Conservation (phyloP, 2,329 filamentous ascomycete species). For the Pseudocercospora musae region DNA sequence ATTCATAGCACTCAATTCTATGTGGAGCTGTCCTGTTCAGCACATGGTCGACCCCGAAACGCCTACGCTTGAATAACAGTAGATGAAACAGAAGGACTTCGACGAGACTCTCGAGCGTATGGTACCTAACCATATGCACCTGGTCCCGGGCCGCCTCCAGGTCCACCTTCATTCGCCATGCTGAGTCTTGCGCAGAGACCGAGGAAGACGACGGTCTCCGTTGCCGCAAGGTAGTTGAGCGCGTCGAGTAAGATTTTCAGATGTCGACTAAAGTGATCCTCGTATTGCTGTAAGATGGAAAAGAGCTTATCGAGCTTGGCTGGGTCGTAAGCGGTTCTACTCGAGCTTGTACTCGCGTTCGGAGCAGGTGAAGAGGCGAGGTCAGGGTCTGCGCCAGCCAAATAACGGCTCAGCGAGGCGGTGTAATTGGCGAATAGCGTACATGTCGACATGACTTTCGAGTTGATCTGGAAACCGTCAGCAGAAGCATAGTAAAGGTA, state of each 20-base stretch:
- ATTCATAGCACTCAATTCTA: background rate
- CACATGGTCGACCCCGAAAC: conserved; percentile 2
- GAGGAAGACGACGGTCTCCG: conserved; percentile 90
- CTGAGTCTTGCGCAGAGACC: conserved; percentile 81
- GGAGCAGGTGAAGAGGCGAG: conserved; percentile 50
- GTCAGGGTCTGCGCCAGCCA: conserved; percentile 80
- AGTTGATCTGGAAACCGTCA: conserved; percentile 69
- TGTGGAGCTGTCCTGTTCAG: background rate
- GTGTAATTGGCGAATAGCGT: conserved; percentile 91
- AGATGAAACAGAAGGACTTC: background rate
- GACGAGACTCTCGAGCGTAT: background rate
- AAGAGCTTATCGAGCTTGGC: conserved; percentile 70
- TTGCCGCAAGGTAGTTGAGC: conserved; percentile 94
- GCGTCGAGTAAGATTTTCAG: conserved; percentile 91
- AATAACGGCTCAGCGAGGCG: conserved; percentile 76
- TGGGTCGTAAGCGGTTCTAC: conserved; percentile 45
- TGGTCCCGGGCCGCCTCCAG: conserved; percentile 25
- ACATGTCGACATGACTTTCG: conserved; percentile 94
- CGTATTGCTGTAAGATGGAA: conserved; percentile 86
- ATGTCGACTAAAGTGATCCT: conserved; percentile 87
- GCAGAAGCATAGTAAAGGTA: background rate
- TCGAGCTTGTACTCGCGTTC: conserved; percentile 29
- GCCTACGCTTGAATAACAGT: conserved; percentile 14
- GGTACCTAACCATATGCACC: conserved; percentile 20
- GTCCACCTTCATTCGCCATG: conserved; percentile 69